Percentiles rank a stretch among this genome's conserved stretches.
Conservation (phyloP, 192 early-diverging fungal genomes). For the Rhizoclosmatium sp. region DNA sequence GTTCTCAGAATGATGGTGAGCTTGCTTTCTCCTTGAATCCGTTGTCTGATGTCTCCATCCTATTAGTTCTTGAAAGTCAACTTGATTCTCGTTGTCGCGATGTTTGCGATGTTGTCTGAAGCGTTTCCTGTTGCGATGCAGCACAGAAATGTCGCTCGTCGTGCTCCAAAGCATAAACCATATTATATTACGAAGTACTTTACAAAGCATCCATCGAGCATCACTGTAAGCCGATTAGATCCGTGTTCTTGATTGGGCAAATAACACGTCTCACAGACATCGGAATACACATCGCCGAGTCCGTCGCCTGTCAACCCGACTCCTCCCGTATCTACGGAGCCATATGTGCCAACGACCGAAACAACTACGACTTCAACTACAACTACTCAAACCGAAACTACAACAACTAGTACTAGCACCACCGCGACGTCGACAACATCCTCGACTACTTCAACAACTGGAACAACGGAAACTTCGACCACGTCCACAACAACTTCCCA, state of each 20-base stretch:
- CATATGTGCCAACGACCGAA: neutral
- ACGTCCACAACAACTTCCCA: neutral
- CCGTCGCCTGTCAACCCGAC: neutral
- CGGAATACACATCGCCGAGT: neutral
- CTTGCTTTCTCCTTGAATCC: no score
- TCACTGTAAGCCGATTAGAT: no score
- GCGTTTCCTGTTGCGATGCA: no score
- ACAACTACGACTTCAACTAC: constrained; percentile 6
- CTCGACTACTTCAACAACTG: constrained; percentile 11
- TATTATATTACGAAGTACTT: no score
- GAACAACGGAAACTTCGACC: constrained; percentile 5
- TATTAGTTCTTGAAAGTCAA: no score
- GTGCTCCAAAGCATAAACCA: no score
- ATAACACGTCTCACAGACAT: neutral
- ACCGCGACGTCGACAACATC: constrained; percentile 1
- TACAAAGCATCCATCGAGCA: no score
- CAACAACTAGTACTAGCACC: neutral
- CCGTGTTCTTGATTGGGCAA: neutral
- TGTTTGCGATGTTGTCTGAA: no score
- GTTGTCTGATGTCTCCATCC: no score
- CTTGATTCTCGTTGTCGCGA: no score
- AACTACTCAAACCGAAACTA: neutral
- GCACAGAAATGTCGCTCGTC: no score
- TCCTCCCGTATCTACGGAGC: neutral
- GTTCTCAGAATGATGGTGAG: no score